Evolutionary conservation across 2,329 filamentous ascomycete species (phyloP).

Genomic region (Fusarium austroafricanum): DNA sequence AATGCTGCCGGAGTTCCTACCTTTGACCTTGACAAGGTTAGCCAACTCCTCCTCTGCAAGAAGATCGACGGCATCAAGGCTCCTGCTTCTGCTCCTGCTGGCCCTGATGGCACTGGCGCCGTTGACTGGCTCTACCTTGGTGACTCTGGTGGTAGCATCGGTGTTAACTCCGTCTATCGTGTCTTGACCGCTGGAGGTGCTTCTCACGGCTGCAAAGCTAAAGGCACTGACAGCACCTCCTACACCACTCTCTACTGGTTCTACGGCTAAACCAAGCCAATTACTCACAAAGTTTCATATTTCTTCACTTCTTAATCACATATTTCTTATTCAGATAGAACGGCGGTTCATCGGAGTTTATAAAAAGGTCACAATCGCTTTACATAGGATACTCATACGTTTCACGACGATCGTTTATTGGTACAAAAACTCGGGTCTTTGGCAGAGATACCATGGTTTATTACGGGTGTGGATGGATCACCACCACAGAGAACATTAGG

Average conservation of each 20-base stretch:
- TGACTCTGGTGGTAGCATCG: slow-evolving; percentile 54
- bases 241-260: slow-evolving; percentile 72
- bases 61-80: slow-evolving; percentile 64
- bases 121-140: slow-evolving; percentile 67
- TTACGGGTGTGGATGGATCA: slow-evolving; percentile 8
- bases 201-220: slow-evolving; percentile 57
- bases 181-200: slow-evolving; percentile 66
- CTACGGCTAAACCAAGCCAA: slow-evolving; percentile 52
- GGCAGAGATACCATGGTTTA: slow-evolving; percentile 40
- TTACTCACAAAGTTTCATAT: background rate
- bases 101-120: slow-evolving; percentile 61
- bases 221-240: slow-evolving; percentile 62
- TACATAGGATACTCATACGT: slow-evolving; percentile 29
- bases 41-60: slow-evolving; percentile 57
- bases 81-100: slow-evolving; percentile 60
- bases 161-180: slow-evolving; percentile 62
- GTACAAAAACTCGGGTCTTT: slow-evolving; percentile 31
- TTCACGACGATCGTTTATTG: slow-evolving; percentile 37
- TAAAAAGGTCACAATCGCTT: slow-evolving; percentile 40
- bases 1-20: slow-evolving; percentile 63
- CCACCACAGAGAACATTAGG: slow-evolving; percentile 23
- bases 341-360: slow-evolving; percentile 37
- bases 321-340: slow-evolving; percentile 34
- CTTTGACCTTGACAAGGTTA: slow-evolving; percentile 64
- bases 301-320: slow-evolving; percentile 33